Conservation (phyloP, 2,329 filamentous ascomycete species). For the Sporothrix euskadiensis region DNA sequence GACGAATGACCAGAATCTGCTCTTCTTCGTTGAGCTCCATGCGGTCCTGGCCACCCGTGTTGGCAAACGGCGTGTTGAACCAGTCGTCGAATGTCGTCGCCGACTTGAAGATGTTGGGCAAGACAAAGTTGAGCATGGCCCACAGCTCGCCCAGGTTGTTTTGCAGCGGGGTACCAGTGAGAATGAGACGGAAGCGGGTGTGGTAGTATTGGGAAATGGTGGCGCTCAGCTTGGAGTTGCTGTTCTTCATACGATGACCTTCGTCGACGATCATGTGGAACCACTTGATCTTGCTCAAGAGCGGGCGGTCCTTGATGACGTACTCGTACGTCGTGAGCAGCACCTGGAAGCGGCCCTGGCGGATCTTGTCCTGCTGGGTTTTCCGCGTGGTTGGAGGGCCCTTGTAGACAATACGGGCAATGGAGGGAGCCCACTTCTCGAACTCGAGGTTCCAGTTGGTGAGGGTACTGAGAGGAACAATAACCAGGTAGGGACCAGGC, state of each 20-base stretch:
- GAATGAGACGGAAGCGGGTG: conserved; percentile 91
- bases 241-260: conserved; percentile 99
- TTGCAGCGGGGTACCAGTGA: conserved; percentile 94
- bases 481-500: conserved; percentile 88
- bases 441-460: conserved; percentile 99
- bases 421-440: conserved; percentile 94
- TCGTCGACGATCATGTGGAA: conserved; percentile 99
- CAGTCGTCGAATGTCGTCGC: conserved; percentile 98
- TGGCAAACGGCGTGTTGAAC: conserved; percentile 99
- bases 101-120: conserved; percentile 98
- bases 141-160: conserved; percentile 96
- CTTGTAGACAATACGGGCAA: conserved; percentile 91
- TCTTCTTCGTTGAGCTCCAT: conserved; percentile 99
- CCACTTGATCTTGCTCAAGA: conserved; percentile 99
- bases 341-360: conserved; percentile 93
- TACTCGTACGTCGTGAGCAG: conserved; percentile 98
- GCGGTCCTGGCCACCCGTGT: conserved; percentile 95
- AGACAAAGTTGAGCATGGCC: conserved; percentile 97
- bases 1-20: conserved; percentile 94
- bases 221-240: conserved; percentile 90
- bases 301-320: conserved; percentile 96
- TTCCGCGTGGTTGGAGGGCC: conserved; percentile 87
- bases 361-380: conserved; percentile 88
- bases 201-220: conserved; percentile 95
- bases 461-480: conserved; percentile 92